These are phyloP conservation scores for Trichosporon sp. DNA, from an alignment of 1,284 basidiomycete genomes.

Conservation along the genomic window DNA sequence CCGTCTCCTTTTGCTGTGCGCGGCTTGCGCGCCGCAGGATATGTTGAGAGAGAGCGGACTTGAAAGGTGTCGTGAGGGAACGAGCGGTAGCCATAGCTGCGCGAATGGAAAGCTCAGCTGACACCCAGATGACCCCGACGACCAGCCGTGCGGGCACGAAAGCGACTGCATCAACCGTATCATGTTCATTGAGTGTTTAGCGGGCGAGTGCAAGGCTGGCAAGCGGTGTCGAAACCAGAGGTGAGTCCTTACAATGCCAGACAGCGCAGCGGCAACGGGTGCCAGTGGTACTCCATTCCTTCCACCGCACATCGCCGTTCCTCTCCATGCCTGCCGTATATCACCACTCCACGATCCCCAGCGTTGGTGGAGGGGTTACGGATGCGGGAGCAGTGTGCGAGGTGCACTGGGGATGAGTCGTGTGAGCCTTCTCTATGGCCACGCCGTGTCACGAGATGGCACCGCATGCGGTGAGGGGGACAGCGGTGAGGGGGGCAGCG, in stretches of 20 bases:
- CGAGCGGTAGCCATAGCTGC: not conserved
- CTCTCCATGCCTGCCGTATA: too few species aligned
- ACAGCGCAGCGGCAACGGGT: too few species aligned
- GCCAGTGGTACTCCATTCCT: not conserved
- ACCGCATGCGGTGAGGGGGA: too few species aligned
- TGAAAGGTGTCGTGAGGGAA: not conserved
- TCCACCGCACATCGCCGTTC: not conserved
- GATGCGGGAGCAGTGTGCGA: too few species aligned
- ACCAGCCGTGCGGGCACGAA: conserved; percentile 78
- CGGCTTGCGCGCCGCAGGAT: too few species aligned
- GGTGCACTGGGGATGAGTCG: not conserved
- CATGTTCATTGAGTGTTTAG: conserved; percentile 93
- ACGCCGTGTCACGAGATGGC: not conserved
- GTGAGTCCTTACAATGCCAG: conserved; percentile 59
- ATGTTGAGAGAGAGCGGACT: too few species aligned
- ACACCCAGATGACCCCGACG: conserved; percentile 60
- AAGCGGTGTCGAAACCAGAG: conserved; percentile 87
- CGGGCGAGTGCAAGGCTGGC: conserved; percentile 82
- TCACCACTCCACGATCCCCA: too few species aligned
- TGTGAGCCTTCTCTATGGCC: not conserved
- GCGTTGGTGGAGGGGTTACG: too few species aligned
- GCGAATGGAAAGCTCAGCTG: conserved; percentile 20
- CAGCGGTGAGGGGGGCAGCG: too few species aligned
- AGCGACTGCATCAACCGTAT: conserved; percentile 97
- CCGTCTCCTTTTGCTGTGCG: not conserved